Base-by-base conservation (phyloP, 2,329 filamentous ascomycete species). In the Scedosporium aurantiacum region DNA sequence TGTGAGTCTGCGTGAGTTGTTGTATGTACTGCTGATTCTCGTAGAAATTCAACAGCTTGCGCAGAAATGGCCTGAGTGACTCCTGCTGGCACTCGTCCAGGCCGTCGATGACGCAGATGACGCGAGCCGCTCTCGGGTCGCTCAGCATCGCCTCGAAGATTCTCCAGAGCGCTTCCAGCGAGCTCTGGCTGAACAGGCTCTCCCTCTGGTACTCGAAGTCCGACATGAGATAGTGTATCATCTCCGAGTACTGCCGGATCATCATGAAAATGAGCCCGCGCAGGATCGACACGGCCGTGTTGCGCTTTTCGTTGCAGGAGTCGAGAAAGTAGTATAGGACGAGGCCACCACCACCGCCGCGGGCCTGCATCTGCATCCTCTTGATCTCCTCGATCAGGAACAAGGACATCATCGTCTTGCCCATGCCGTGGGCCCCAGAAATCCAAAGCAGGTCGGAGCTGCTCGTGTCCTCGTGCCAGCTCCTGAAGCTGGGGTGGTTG, bases 291-390 rank as follows among this genome's bases (percentile, higher is more conserved):
- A 63, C 65, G 21, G 67, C 66, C 2, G 66, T 67, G 40, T 65
- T 67, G 14, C 64, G 67, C 45, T 50, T 64, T 12, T 67, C 62
- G 57, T 63, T 66, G 41, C 60, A 58, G 1, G 66, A 67, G 60
- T 69, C 65, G 57, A 65, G 67, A 61, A 69, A 69, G 58, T 68
- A 68, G 56, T 67, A 68, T 4, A 63, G 62, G 2, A 69, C 61
- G 1, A 65, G 65, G 23, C 66, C 65, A 5, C 28, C 50, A 0
- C 50, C 65, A 5, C 28, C 50, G 0, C 50, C 16, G 2, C 54
- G 58, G 2, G n/a, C 18, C 7, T 59, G 61, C 52, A 67, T 67
- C 2, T 12, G 25, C 21, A 28, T 61, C 8, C 62, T 58, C 12
- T 54, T 27, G 12, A 68, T 63, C 16, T 59, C 60, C n/a, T 68